Evolutionary conservation across 768 basidiomycete genomes (phyloP).

Genomic region (Favolaschia claudopus): DNA sequence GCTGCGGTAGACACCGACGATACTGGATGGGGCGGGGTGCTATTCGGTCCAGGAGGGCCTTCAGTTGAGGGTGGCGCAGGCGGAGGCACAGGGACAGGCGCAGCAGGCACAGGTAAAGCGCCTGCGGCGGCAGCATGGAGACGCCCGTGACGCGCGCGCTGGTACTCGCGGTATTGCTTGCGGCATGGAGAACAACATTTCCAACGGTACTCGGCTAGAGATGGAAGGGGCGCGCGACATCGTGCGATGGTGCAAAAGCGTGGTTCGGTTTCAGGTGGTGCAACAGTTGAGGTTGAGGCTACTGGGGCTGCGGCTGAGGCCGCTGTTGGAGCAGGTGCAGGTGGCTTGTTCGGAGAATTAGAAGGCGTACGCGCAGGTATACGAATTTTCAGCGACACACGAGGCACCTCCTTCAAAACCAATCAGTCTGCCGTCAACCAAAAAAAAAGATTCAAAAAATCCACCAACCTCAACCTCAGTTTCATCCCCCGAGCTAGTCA

Average conservation of each 20-base stretch:
- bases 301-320: no score
- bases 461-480: slow-evolving; percentile 4
- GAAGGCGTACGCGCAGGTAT: slow-evolving; percentile 21
- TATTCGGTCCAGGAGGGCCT: neutral
- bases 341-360: slow-evolving; percentile 4
- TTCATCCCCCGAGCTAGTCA: slow-evolving; percentile 10
- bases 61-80: neutral
- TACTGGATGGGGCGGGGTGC: no score
- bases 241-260: slow-evolving; percentile 27
- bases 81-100: no score
- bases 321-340: neutral
- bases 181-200: slow-evolving; percentile 26
- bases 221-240: slow-evolving; percentile 21
- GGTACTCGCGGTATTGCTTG: slow-evolving; percentile 26
- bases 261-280: neutral
- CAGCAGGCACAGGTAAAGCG: no score
- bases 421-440: neutral
- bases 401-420: slow-evolving; percentile 10
- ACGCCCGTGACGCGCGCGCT: slow-evolving; percentile 21
- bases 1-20: no score
- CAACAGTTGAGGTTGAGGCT: neutral
- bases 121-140: neutral
- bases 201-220: slow-evolving; percentile 22
- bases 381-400: slow-evolving; percentile 24
- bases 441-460: neutral